Conservation (phyloP, 176 grass and related monocot genomes). For the Pontederia paniculata region DNA sequence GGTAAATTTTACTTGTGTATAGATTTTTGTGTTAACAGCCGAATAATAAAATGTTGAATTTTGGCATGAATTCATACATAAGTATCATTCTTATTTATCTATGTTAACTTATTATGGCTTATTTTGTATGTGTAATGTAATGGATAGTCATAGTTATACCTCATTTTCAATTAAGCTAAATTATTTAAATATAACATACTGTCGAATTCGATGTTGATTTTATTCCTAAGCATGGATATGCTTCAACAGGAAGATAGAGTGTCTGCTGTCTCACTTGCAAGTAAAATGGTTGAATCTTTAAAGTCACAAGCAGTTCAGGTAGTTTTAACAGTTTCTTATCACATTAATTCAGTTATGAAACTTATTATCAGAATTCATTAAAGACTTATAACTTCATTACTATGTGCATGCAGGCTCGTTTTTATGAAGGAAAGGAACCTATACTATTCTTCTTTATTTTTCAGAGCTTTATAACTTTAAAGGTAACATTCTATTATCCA, state of each 20-base stretch:
- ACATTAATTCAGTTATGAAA: background rate
- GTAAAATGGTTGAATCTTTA: slow-evolving; percentile 69
- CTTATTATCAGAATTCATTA: background rate
- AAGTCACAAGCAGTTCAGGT: slow-evolving; percentile 85
- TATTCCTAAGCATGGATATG: slow-evolving; percentile 17
- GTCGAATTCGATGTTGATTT: background rate
- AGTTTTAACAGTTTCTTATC: slow-evolving; percentile 7
- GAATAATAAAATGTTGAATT: background rate
- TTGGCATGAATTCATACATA: too few relatives aligned
- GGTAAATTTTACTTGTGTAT: slow-evolving; percentile 32
- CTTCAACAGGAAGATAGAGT: slow-evolving; percentile 61
- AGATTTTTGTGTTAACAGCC: background rate
- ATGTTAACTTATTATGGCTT: too few relatives aligned
- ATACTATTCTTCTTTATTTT: slow-evolving; percentile 90
- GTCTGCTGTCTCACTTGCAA: slow-evolving; percentile 45
- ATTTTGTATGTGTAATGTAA: too few relatives aligned
- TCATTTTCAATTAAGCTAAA: too few relatives aligned
- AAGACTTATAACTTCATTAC: background rate
- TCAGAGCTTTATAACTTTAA: slow-evolving; percentile 76
- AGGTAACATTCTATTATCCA: slow-evolving; percentile 39
- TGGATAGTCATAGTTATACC: too few relatives aligned
- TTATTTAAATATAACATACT: too few relatives aligned
- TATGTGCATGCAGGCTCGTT: slow-evolving; percentile 32
- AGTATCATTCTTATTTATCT: too few relatives aligned
- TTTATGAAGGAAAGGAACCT: slow-evolving; percentile 92